phyloP scores from a whole-genome alignment of 1,284 basidiomycete species.

The Cryptococcus hybrid region DNA sequence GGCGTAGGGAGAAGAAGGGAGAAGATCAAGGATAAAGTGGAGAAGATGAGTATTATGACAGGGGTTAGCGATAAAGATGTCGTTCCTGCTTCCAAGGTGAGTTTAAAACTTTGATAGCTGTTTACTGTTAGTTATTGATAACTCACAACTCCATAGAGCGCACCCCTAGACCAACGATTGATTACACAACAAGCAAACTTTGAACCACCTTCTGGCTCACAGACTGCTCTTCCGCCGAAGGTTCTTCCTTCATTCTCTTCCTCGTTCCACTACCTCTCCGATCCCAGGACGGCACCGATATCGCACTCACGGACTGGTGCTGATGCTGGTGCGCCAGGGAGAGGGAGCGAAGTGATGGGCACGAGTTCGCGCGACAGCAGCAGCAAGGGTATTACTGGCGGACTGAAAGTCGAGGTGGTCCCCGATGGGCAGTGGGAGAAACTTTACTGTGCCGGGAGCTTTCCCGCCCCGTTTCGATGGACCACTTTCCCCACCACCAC shows the following conservation, averaged over 20 bases:
- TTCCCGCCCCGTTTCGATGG: background rate
- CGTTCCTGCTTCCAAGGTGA: conserved; percentile 39
- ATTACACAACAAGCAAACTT: conserved; percentile 39
- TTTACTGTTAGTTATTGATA: background rate
- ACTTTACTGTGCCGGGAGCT: conserved; percentile 23
- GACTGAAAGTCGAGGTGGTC: background rate
- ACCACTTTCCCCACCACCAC: background rate
- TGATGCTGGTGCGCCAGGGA: no score
- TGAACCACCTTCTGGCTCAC: conserved; percentile 37
- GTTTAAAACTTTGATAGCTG: conserved; percentile 6
- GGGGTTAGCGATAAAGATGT: conserved; percentile 31
- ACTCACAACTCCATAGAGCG: conserved; percentile 21
- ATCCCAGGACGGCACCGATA: conserved; percentile 38
- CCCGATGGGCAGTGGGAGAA: conserved; percentile 21
- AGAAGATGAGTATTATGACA: conserved; percentile 43
- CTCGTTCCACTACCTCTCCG: conserved; percentile 1
- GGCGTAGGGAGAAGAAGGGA: conserved; percentile 17
- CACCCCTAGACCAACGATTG: conserved; percentile 40
- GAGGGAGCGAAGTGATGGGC: conserved; percentile 12
- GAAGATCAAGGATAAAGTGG: conserved; percentile 45
- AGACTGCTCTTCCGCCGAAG: conserved; percentile 36
- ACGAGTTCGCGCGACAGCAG: conserved; percentile 37
- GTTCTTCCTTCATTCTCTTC: conserved; percentile 29
- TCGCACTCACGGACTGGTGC: conserved; percentile 2
- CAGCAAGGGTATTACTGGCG: background rate